phyloP scores from a whole-genome alignment of 495 filamentous ascomycete species.

The Hyaloscypha variabilis region DNA sequence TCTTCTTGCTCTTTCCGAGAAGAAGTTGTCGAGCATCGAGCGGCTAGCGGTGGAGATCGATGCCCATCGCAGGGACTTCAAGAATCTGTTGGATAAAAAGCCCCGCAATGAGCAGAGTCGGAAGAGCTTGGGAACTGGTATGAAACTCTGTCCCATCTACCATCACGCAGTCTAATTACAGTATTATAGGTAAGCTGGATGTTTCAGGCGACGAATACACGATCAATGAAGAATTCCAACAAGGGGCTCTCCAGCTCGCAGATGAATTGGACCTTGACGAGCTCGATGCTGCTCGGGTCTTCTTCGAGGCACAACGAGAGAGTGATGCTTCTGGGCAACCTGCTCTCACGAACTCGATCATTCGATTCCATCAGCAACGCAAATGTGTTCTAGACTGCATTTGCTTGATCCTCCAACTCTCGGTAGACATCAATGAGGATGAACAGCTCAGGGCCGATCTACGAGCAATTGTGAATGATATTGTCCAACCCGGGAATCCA shows the following conservation, averaged over 20 bases:
- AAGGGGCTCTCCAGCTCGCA: conserved; percentile 74
- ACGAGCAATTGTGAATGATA: conserved; percentile 38
- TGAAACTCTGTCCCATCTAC: neutral
- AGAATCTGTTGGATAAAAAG: conserved; percentile 75
- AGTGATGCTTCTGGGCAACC: conserved; percentile 66
- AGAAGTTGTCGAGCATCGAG: conserved; percentile 61
- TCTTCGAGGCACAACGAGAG: conserved; percentile 69
- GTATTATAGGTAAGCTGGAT: conserved; percentile 64
- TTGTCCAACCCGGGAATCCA: conserved; percentile 17
- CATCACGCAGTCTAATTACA: conserved; percentile 21
- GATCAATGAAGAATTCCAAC: conserved; percentile 86
- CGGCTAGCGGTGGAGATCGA: conserved; percentile 69
- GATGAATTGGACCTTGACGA: conserved; percentile 92
- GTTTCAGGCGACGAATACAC: conserved; percentile 72
- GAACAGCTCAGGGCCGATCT: conserved; percentile 27
- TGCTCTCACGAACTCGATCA: conserved; percentile 70
- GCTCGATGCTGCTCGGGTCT: conserved; percentile 72
- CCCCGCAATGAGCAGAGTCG: conserved; percentile 68
- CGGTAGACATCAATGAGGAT: conserved; percentile 54
- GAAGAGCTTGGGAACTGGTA: conserved; percentile 37
- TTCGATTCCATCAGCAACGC: conserved; percentile 82
- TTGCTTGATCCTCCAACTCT: conserved; percentile 69
- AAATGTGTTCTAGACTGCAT: conserved; percentile 80
- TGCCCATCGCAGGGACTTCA: conserved; percentile 69
- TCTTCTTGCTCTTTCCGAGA: conserved; percentile 66